These are phyloP conservation scores for Quercus tomentella DNA, from an alignment of 331 rosid species.

Conservation along the genomic window DNA sequence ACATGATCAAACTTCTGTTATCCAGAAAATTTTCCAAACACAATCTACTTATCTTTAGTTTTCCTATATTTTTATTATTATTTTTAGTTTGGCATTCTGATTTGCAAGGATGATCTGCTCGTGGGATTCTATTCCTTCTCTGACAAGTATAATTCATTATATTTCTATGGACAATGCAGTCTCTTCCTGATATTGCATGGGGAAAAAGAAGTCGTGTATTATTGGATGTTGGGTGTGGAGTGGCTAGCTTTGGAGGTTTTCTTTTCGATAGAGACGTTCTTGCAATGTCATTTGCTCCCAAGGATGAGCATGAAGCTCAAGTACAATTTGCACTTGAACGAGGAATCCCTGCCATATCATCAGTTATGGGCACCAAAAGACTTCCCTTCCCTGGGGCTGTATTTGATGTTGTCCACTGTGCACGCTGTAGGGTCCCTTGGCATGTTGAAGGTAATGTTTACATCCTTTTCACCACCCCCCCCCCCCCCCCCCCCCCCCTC, in stretches of 20 bases:
- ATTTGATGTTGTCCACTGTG: conserved; percentile 83
- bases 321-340: conserved; percentile 87
- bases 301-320: conserved; percentile 89
- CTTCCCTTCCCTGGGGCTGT: conserved; percentile 72
- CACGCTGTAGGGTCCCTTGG: conserved; percentile 97
- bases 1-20: not conserved
- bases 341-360: conserved; percentile 81
- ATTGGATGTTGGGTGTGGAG: conserved; percentile 88
- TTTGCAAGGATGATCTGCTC: not conserved
- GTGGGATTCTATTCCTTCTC: not conserved
- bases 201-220: conserved; percentile 82
- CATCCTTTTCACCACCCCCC: not conserved
- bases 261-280: conserved; percentile 75
- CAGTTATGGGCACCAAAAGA: conserved; percentile 78
- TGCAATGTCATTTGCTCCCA: conserved; percentile 85
- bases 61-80: not conserved
- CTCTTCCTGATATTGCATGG: conserved; percentile 71
- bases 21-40: not conserved
- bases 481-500: not conserved
- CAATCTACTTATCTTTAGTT: conserved; percentile 3
- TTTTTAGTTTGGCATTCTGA: not conserved
- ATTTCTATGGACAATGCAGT: conserved; percentile 33
- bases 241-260: conserved; percentile 86
- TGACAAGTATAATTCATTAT: not conserved
- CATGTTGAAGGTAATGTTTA: conserved; percentile 63